Conservation (phyloP, 768 basidiomycete species). For the Tylopilus vinaceipallidus region DNA sequence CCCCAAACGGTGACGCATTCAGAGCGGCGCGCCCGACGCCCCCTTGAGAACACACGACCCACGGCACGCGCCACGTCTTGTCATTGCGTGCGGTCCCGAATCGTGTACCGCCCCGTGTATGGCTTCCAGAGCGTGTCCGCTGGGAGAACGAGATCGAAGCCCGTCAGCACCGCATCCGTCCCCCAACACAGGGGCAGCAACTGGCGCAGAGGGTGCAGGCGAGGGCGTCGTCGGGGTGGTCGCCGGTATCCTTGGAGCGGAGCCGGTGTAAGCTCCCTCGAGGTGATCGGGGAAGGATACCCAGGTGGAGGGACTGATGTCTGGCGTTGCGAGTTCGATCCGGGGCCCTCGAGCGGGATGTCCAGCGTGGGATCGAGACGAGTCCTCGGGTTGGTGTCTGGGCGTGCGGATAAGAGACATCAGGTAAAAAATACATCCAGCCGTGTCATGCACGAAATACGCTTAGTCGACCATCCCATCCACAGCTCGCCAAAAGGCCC, state of each 20-base stretch:
- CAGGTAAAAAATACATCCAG: neutral
- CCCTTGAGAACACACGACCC: constrained; percentile 69
- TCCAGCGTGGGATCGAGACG: too few relatives aligned
- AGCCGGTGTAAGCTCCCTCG: constrained; percentile 42
- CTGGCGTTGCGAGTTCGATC: constrained; percentile 56
- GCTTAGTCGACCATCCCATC: constrained; percentile 87
- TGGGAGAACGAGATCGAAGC: constrained; percentile 66
- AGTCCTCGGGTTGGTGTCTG: too few relatives aligned
- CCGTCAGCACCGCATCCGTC: constrained; percentile 32
- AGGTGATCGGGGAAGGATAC: constrained; percentile 64
- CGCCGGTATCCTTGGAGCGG: constrained; percentile 60
- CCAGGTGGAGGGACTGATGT: constrained; percentile 70
- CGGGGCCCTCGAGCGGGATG: too few relatives aligned
- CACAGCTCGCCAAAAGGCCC: constrained; percentile 82
- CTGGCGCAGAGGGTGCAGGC: constrained; percentile 60
- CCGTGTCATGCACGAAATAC: constrained; percentile 56
- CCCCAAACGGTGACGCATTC: neutral
- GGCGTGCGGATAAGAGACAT: neutral
- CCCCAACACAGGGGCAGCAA: constrained; percentile 67
- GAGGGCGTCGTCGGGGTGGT: constrained; percentile 68
- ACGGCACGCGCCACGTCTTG: too few relatives aligned
- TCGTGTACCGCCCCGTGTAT: constrained; percentile 76
- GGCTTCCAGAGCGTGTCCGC: constrained; percentile 82
- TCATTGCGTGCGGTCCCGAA: constrained; percentile 37
- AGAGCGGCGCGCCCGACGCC: constrained; percentile 17